Conservation (phyloP, 345 rosid genomes). For the Eucalyptus pumila region DNA sequence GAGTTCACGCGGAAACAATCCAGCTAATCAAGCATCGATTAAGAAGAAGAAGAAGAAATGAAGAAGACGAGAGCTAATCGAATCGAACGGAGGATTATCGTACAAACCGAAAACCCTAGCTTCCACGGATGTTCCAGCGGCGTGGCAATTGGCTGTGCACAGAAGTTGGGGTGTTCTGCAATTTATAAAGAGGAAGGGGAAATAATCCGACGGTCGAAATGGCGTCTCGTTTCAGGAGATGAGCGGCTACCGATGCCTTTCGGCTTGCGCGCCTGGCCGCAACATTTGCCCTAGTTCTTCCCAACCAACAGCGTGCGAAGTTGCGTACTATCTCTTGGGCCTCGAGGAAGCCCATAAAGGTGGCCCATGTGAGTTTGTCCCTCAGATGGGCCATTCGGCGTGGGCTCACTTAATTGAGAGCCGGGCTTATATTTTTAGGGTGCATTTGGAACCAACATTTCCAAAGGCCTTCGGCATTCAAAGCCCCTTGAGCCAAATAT, state of each 20-base stretch:
- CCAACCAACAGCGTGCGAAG: not conserved
- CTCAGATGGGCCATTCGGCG: not conserved
- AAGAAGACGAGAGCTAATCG: not conserved
- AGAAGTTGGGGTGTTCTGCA: accelerated
- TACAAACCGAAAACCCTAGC: not conserved
- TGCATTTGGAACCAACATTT: no score
- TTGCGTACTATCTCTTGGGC: not conserved
- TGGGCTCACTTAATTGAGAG: not conserved
- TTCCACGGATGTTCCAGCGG: not conserved
- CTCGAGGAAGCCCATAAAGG: not conserved
- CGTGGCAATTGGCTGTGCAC: not conserved
- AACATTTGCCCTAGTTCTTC: not conserved
- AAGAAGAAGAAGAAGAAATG: not conserved
- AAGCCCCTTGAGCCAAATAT: no score
- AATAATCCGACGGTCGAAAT: not conserved
- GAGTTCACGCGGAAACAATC: not conserved
- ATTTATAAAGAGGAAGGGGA: not conserved
- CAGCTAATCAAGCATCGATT: not conserved
- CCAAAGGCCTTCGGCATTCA: no score
- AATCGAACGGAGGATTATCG: not conserved
- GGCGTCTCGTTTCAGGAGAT: not conserved
- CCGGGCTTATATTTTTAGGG: not conserved
- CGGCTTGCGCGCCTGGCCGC: not conserved
- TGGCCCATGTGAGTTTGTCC: not conserved
- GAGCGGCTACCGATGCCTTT: not conserved